Base-by-base conservation (phyloP, 2,329 filamentous ascomycete species). In the Aspergillus alliaceus region DNA sequence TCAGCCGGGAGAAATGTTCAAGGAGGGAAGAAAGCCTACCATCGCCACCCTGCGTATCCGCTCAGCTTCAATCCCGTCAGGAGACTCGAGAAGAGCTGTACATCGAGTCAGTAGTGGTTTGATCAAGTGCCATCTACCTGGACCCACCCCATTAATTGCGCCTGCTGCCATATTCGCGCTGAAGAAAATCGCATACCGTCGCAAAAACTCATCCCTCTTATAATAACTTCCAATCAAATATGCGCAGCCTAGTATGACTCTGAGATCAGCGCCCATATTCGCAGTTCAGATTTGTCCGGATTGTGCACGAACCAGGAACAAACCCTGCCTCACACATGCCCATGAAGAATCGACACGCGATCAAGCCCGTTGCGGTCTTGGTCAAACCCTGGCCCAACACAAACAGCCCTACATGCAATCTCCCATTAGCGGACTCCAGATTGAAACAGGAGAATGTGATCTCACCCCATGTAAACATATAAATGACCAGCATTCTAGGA, bases 191-290 rank as follows among this genome's bases (percentile, higher is more conserved):
- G 56, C 59, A 24, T 60, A 52, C 11, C 59, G 51, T 27, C 57
- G 52, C 40, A 60, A 55, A 8, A 62, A 59, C 50, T 62, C 59
- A 35, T 62, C 57, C 22, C 59, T 57, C 22, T 50, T 59, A 34
- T 62, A 62, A 47, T 62, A 62, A 34, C 56, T 60, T 34, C 57
- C 59, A 27, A 60, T 62, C 24, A 62, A 18, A 37, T 62, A 62
- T 15, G 59, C 59, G 22, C 57, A 54, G 11, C 59, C 59, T 62
- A 31, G 3, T 2, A 12, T 14, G 5, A 14, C 20, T 0, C 12
- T 2, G 15, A 18, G 7, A 29, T 46, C 42, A 46, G 24, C 18
- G 20, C 1, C 4, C n/a, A n/a, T 7, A n/a, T 29, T 46, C 24
- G 12, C n/a, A n/a, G n/a, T n/a, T 46, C 42, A 11, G 9, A 35